A percentile compares a stretch with the other conserved stretches of the same genome.
Conservation (phyloP, 805 yeast species). For the Saccharomycopsis sp. region DNA sequence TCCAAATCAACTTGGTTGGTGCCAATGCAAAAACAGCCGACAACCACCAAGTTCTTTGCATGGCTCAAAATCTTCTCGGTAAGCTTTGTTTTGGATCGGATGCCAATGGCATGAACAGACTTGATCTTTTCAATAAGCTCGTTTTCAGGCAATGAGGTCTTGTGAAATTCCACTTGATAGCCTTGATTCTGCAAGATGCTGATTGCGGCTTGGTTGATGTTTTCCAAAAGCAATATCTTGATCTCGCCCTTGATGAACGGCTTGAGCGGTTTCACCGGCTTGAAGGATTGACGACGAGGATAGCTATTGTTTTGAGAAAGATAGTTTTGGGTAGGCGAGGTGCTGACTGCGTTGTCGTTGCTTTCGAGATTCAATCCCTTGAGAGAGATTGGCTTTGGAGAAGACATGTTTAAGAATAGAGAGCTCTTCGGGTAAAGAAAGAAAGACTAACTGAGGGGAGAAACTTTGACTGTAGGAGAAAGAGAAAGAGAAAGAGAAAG, state of each 20-base stretch:
- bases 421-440: too few relatives aligned
- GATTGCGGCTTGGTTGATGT: conserved; percentile 88
- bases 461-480: too few relatives aligned
- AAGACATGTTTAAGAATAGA: conserved; percentile 18
- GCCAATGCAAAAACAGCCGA: conserved; percentile 99
- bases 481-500: not conserved
- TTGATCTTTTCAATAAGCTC: conserved; percentile 90
- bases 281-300: conserved; percentile 34
- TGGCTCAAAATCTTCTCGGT: conserved; percentile 69
- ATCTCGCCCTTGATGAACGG: conserved; percentile 95
- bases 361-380: conserved; percentile 11
- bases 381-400: conserved; percentile 19
- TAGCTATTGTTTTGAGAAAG: conserved; percentile 30
- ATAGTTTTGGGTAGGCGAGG: conserved; percentile 72
- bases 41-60: conserved; percentile 80
- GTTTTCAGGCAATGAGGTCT: conserved; percentile 81
- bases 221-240: conserved; percentile 83
- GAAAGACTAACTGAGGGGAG: too few relatives aligned
- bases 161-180: conserved; percentile 92
- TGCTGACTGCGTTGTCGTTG: conserved; percentile 54
- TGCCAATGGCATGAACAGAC: conserved; percentile 94
- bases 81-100: conserved; percentile 91
- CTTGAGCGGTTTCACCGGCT: conserved; percentile 64
- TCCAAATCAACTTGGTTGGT: conserved; percentile 95
- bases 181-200: conserved; percentile 82